phyloP scores from a whole-genome alignment of 1,139 yeast genomes.

The Kodamaea anthophila region DNA sequence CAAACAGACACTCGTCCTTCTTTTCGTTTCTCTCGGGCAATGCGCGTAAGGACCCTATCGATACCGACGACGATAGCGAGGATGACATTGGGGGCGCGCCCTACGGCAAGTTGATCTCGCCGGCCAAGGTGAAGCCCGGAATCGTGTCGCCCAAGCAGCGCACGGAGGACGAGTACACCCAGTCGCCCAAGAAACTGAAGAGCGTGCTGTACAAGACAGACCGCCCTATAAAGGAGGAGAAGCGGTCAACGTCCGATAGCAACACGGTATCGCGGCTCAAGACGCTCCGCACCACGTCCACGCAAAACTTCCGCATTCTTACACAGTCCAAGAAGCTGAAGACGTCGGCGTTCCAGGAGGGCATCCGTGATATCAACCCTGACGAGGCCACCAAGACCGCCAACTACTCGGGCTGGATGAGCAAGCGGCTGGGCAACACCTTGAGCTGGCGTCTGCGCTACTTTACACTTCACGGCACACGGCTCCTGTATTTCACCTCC shows the following conservation, averaged over 20 bases:
- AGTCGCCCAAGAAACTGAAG: slow-evolving; percentile 33
- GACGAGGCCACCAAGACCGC: slow-evolving; percentile 74
- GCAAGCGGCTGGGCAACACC: slow-evolving; percentile 74
- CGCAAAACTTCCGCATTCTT: slow-evolving; percentile 38
- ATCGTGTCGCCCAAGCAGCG: slow-evolving; percentile 12
- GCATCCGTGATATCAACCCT: slow-evolving; percentile 71
- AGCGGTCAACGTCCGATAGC: slow-evolving; percentile 28
- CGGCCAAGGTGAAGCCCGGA: slow-evolving; percentile 20
- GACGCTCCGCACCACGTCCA: slow-evolving; percentile 38
- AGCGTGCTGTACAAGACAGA: slow-evolving; percentile 16
- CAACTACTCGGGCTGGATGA: slow-evolving; percentile 89
- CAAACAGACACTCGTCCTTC: slow-evolving; percentile 39
- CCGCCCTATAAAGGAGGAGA: slow-evolving; percentile 20
- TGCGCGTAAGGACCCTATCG: slow-evolving; percentile 10
- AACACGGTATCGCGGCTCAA: slow-evolving; percentile 28
- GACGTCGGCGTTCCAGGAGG: slow-evolving; percentile 93
- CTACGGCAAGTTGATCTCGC: slow-evolving; percentile 16
- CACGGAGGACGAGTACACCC: slow-evolving; percentile 18
- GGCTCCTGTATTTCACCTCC: slow-evolving; percentile 83
- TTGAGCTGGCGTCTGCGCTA: slow-evolving; percentile 91
- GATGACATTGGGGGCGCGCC: slow-evolving; percentile 3
- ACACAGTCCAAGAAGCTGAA: slow-evolving; percentile 49
- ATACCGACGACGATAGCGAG: slow-evolving; percentile 6
- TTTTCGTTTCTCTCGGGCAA: slow-evolving; percentile 37
- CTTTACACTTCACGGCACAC: slow-evolving; percentile 86